phyloP scores from a whole-genome alignment of 2,329 filamentous ascomycete genomes.

The Juglanconis oblonga region DNA sequence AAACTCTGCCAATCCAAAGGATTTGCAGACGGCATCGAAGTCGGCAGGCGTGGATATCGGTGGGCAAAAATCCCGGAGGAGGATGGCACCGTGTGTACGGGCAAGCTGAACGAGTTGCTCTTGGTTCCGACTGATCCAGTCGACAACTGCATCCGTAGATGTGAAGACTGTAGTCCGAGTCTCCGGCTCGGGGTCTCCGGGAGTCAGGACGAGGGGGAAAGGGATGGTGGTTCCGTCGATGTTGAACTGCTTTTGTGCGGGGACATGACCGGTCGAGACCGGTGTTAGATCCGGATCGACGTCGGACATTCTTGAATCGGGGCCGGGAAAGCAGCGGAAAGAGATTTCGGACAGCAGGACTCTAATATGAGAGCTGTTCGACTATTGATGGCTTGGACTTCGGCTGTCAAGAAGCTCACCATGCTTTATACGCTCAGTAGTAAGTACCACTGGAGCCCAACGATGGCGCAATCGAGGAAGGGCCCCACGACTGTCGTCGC shows the following conservation, averaged over 20 bases:
- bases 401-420: neutral
- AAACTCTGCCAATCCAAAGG: slow-evolving; percentile 10
- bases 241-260: slow-evolving; percentile 9
- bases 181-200: slow-evolving; percentile 21
- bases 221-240: slow-evolving; percentile 4
- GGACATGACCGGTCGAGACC: slow-evolving; percentile 4
- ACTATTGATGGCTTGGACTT: neutral
- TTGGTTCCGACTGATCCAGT: slow-evolving; percentile 11
- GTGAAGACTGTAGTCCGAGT: neutral
- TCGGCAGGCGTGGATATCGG: slow-evolving; percentile 8
- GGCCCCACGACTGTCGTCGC: neutral
- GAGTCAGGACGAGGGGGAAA: slow-evolving; percentile 14
- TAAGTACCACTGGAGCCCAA: neutral
- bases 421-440: neutral
- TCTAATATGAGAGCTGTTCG: neutral
- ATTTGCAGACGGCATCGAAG: slow-evolving; percentile 13
- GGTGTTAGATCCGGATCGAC: slow-evolving; percentile 4
- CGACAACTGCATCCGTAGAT: slow-evolving; percentile 2
- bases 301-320: neutral
- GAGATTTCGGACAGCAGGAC: too few species aligned
- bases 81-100: slow-evolving; percentile 12
- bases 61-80: slow-evolving; percentile 14
- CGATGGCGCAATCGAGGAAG: slow-evolving; percentile 8
- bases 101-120: slow-evolving; percentile 3
- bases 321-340: neutral